Evolutionary conservation across 2,329 filamentous ascomycete genomes (phyloP), one percentile per base, ranked within the genome.

Genomic region (Penicillium sp.): DNA sequence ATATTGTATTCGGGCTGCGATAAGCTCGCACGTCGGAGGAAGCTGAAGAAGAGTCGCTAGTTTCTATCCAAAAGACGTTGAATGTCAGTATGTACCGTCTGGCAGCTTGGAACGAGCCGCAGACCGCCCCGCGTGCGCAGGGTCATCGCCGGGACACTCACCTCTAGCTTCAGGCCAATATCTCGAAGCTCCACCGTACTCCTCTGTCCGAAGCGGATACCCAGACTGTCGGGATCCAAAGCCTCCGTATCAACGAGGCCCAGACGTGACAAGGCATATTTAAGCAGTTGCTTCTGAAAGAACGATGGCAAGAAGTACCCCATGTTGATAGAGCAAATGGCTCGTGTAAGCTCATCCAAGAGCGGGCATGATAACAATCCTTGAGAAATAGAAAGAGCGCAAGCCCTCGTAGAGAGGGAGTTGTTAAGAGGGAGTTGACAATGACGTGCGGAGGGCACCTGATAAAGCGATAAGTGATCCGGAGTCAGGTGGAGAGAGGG

Each of bases 221-320:
- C 90, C 58, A 97, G 76, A 61, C 90, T 90, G 59, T 94, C 90
- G 56, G 94, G 81, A 66, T 96, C 89, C 61, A 96, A 78, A 12
- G 88, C 86, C 67, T 95, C 88, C 52, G 90, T 88, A 66, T 97
- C 94, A 54, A 99, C 83, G 50, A 96, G 80, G 63, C 95, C 91
- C 53, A 96, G 80, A 52, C 87, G 85, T 23, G 88, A 87, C 39
- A 99, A 79, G 45, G 87, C 90, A 77, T 94, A 96, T 62, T 90
- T 87, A 60, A 97, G 82, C 65, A 97, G 81, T 71, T 88, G 86
- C 81, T 94, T 95, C 76, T 92, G 89, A 79, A 95, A 78, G 62
- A 79, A 90, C 62, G 84, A 89, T 58, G 90, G 86, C 66, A 94
- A 82, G 69, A 89, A 85, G 69, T 82, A 85, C 49, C 86, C 85